A percentile compares a stretch with the other conserved stretches of the same genome.
Conservation (phyloP, 257 asterid species). For the Solanum etuberosum region DNA sequence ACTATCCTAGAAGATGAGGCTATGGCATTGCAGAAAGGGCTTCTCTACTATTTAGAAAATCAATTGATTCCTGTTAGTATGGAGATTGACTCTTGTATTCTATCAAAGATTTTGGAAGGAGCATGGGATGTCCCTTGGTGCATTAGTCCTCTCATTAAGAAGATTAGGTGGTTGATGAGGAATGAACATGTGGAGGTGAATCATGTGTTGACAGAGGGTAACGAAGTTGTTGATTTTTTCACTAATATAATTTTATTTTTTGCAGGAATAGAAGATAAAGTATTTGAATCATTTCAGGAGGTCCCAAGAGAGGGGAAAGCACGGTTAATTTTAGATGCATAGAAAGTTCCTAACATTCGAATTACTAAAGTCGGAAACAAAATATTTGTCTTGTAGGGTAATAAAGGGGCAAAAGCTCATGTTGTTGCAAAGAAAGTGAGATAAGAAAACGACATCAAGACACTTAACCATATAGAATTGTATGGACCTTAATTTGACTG, state of each 20-base stretch:
- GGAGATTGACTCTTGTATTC: background rate
- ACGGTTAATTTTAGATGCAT: background rate
- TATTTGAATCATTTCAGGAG: background rate
- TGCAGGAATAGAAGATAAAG: background rate
- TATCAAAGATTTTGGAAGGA: background rate
- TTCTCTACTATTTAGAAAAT: background rate
- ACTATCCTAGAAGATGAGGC: background rate
- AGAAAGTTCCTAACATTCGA: background rate
- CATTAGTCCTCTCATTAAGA: background rate
- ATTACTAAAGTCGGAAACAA: too few species aligned
- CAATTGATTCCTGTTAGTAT: background rate
- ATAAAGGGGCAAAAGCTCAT: background rate
- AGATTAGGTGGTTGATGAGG: background rate
- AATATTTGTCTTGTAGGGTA: background rate
- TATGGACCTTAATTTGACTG: background rate
- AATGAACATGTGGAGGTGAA: background rate
- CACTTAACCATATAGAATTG: background rate
- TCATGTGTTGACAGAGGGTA: background rate
- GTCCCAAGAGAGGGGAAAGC: background rate
- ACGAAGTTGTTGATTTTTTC: background rate
- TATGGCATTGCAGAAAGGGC: background rate
- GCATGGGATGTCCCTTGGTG: background rate
- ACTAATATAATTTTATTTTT: too few species aligned
- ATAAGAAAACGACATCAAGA: too few species aligned
- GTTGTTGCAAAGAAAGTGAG: too few species aligned